These are phyloP conservation scores for Bretschneidera sinensis DNA, from an alignment of 345 rosid genomes.

Conservation along the genomic window DNA sequence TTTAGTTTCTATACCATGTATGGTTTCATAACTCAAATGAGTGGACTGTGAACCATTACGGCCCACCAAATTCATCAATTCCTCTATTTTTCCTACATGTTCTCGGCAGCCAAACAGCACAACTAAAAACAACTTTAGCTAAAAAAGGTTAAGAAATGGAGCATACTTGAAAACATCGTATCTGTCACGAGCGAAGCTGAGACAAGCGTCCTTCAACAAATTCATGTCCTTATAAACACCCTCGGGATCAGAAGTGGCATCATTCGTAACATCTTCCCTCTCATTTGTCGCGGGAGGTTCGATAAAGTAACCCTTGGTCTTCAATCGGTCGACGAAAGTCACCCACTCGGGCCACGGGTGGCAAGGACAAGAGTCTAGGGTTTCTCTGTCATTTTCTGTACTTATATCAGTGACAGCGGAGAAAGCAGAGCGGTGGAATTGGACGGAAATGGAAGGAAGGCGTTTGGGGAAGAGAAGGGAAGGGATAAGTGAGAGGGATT, in stretches of 20 bases:
- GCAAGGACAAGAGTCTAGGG: conserved; percentile 12
- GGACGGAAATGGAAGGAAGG: conserved; percentile 21
- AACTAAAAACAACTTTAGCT: neutral
- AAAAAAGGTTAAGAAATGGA: neutral
- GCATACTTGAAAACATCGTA: conserved; percentile 68
- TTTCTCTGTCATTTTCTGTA: conserved; percentile 8
- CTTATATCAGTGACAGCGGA: conserved; percentile 18
- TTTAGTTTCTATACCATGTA: too few relatives aligned
- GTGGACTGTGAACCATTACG: neutral
- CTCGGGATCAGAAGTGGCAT: neutral
- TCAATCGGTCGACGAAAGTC: conserved; percentile 63
- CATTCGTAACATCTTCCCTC: neutral
- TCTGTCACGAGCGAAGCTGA: conserved; percentile 85
- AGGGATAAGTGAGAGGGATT: conserved; percentile 19
- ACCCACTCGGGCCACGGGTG: conserved; percentile 98
- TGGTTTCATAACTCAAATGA: neutral
- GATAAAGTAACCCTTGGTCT: conserved; percentile 56
- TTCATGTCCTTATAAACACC: conserved; percentile 47
- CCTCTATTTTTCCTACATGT: neutral
- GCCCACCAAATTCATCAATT: too few relatives aligned
- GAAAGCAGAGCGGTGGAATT: conserved; percentile 29
- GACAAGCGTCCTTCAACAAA: conserved; percentile 67
- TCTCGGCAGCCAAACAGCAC: neutral
- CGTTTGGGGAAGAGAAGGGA: conserved; percentile 18
- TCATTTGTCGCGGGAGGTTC: conserved; percentile 19